Evolutionary conservation across 495 filamentous ascomycete genomes (phyloP).

Genomic region (Penicillium cataractarum): DNA sequence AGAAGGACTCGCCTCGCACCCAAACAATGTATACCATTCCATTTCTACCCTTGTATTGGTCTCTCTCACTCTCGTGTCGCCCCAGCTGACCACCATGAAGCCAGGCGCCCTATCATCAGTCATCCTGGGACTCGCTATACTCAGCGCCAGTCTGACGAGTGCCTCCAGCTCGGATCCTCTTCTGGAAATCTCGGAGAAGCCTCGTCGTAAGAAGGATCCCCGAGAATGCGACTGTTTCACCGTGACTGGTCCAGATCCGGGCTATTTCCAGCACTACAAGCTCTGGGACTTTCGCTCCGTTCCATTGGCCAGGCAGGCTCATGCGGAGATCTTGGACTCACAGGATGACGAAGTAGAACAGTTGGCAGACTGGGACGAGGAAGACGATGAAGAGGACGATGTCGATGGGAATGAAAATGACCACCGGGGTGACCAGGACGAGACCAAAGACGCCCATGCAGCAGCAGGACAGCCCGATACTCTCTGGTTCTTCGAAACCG

Average conservation of each 20-base stretch:
- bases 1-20: background rate
- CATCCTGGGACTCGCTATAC: slow-evolving; percentile 7
- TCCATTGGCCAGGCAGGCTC: slow-evolving; percentile 22
- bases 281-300: slow-evolving; percentile 68
- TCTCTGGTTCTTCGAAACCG: slow-evolving; percentile 38
- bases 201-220: slow-evolving; percentile 14
- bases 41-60: too few relatives aligned
- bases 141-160: slow-evolving; percentile 5
- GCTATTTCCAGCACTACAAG: slow-evolving; percentile 65
- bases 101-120: slow-evolving; percentile 1
- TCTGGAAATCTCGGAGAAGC: background rate
- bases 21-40: too few relatives aligned
- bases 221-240: slow-evolving; percentile 44
- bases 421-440: slow-evolving; percentile 5
- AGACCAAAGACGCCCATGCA: too few relatives aligned
- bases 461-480: too few relatives aligned
- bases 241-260: slow-evolving; percentile 40
- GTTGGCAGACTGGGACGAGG: slow-evolving; percentile 39
- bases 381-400: slow-evolving; percentile 9
- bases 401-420: slow-evolving; percentile 37
- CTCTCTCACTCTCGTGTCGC: background rate
- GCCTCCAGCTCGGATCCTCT: background rate
- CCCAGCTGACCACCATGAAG: slow-evolving; percentile 21
- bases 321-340: slow-evolving; percentile 22
- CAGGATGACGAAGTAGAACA: slow-evolving; percentile 47